Evolutionary conservation across 169 alveolate species (phyloP).

Genomic region (Eimeria acervulina): DNA sequence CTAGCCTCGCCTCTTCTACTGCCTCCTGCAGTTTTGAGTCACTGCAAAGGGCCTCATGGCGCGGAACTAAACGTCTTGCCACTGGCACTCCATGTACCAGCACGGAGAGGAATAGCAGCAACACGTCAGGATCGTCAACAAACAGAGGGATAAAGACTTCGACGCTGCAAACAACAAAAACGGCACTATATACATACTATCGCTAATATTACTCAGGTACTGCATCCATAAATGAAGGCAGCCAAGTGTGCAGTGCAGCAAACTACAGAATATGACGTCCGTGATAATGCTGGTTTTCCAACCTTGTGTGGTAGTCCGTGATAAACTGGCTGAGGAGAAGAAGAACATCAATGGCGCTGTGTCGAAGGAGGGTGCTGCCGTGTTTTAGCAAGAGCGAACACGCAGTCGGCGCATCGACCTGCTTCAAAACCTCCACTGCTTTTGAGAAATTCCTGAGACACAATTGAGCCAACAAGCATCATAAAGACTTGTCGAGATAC

Average conservation of each 20-base stretch:
- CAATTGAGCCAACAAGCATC: background rate
- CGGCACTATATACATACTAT: background rate
- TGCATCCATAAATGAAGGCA: background rate
- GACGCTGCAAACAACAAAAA: constrained; percentile 63
- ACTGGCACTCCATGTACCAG: constrained; percentile 64
- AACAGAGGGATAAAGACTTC: constrained; percentile 82
- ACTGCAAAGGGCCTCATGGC: constrained; percentile 39
- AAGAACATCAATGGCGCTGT: constrained; percentile 75
- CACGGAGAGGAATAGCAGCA: constrained; percentile 63
- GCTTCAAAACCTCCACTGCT: constrained; percentile 76
- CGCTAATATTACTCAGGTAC: background rate
- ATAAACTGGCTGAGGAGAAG: constrained; percentile 61
- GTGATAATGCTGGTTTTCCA: background rate
- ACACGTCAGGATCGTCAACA: constrained; percentile 63
- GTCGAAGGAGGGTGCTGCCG: constrained; percentile 73
- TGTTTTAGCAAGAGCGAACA: constrained; percentile 80
- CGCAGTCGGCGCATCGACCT: constrained; percentile 81
- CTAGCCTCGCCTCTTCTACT: constrained; percentile 56
- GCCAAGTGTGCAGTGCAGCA: background rate
- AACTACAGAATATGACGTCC: background rate
- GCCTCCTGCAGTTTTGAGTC: constrained; percentile 44
- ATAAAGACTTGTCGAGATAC: background rate
- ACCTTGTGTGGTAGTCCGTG: constrained; percentile 77
- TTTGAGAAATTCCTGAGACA: constrained; percentile 33
- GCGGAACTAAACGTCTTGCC: constrained; percentile 69